Base-by-base conservation (phyloP, 106 monocot species). In the Dactylorhiza incarnata region DNA sequence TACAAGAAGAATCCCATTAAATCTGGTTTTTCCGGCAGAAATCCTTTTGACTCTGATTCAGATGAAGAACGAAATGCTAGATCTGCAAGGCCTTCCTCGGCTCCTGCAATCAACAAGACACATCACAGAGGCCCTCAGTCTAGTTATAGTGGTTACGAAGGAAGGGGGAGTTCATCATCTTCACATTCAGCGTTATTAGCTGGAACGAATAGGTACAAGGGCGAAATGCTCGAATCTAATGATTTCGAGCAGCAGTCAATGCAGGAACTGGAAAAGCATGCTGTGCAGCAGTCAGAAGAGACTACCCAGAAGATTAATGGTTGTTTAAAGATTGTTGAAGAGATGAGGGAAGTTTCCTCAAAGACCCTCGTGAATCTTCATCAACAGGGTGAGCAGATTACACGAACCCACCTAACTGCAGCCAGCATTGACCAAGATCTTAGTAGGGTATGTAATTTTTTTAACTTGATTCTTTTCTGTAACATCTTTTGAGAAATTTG, bases 311-410 rank as follows among this genome's bases (percentile, higher is more conserved):
- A 82, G 46, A 73, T 95, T 47, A 78, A 90, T 66, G 89, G 66
- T 16, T 92, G 90, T 58, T 47, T 90, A 70, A 86, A 80, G 82
- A 92, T 95, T 79, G 95, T 88, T 62, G 95, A 92, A 82, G 95
- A 95, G 81, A 95, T 95, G 1, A 90, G 77, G 74, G 90, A 95
- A 61, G 95, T 84, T 71, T 93, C 95, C 6, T 73, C 88, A 0
- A 85, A 61, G 51, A 95, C 95, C 45, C 88, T 93, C 48, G 88
- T 90, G 10, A 87, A 68, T 26, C 80, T 95, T 78, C 85, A 95
- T 78, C 86, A 93, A 71, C 95, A 95, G 78, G 95, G 95, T 0
- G 85, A 92, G 79, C 95, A 95, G 77, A 95, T 95, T 29, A 83
- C 80, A 73, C 78, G 84, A 50, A 89, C 92, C 62, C 95, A 95